Base-by-base conservation (phyloP, 805 yeast genomes). In the Saccharomycopsis fibuligera region DNA sequence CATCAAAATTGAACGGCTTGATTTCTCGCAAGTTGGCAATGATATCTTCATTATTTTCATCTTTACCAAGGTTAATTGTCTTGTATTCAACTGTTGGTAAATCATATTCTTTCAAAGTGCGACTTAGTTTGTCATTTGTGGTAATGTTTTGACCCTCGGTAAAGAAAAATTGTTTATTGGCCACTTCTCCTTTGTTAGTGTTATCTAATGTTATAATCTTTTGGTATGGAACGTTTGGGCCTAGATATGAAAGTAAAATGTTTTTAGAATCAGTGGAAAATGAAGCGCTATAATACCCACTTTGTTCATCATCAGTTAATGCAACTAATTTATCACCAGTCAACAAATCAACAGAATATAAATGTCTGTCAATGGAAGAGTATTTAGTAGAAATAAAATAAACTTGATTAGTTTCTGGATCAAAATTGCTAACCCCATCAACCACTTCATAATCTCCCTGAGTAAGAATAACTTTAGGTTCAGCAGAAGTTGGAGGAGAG, bases 401-500 rank as follows among this genome's bases (percentile, higher is more conserved):
- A 14, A 80, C 74, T 55, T 75, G 71, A 47, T 73, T 75, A 27
- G 65, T 67, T 4, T 68, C 66, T 45, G 65, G 67, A 58, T 84
- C 88, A 64, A 78, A 78, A 0, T 82, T 74, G 2, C 82, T 68
- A 2, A 84, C 79, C 1, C 87, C 90, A 53, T 71, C 75, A 24
- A 77, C 84, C n/a, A 93, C 95, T 63, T 93, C 99, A 96, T 96
- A 93, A 0, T 74, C 66, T 5, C 99, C 99, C 2, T 64, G 50
- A 1, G 93, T 86, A 41, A 95, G 72, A 21, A 83, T 62, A 2
- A 58, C 58, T 41, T 56, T 56, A 3, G 87, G 87, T 14, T 65
- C 63, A 0, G 78, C 54, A 4, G 82, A 62, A 23, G 73, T 69
- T 2, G 88, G 78, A 4, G 96, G 93, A 2, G 86, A 69, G 61